phyloP scores from a whole-genome alignment of 1,284 basidiomycete species.

The Pholiota adiposa region DNA sequence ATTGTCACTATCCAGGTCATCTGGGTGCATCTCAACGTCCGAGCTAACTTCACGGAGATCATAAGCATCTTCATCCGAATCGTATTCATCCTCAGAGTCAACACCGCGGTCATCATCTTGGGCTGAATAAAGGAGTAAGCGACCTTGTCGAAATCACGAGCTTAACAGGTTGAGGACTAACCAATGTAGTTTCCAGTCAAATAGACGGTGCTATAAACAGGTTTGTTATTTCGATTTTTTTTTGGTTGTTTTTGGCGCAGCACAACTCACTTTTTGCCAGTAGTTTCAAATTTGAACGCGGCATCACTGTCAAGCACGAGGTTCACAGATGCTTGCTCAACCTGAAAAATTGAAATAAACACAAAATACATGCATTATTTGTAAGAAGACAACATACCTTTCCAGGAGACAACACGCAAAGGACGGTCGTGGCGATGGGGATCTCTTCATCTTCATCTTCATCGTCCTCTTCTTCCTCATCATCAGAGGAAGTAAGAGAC shows the following conservation, averaged over 20 bases:
- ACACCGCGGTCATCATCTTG: constrained; percentile 43
- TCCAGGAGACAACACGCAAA: constrained; percentile 75
- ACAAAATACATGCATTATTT: constrained; percentile 1
- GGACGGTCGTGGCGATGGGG: constrained; percentile 35
- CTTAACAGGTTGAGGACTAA: constrained; percentile 32
- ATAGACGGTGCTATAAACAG: constrained; percentile 68
- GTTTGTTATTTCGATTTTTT: constrained; percentile 6
- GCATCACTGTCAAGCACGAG: constrained; percentile 79
- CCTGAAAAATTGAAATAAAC: constrained; percentile 43
- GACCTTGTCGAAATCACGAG: background rate
- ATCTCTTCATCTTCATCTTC: constrained; percentile 33
- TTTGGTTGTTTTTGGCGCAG: constrained; percentile 12
- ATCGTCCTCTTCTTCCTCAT: constrained; percentile 57
- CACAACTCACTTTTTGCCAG: constrained; percentile 78
- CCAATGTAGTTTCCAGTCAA: constrained; percentile 91
- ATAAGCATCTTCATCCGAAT: constrained; percentile 54
- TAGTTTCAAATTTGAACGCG: constrained; percentile 70
- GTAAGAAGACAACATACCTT: constrained; percentile 48
- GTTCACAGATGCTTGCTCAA: constrained; percentile 81
- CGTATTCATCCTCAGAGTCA: constrained; percentile 50
- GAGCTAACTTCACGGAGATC: constrained; percentile 75
- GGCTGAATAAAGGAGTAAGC: constrained; percentile 38
- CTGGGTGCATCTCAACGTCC: constrained; percentile 70
- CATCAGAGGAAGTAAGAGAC: constrained; percentile 41
- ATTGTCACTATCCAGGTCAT: constrained; percentile 63